phyloP scores from a whole-genome alignment of 2,329 filamentous ascomycete species.

The Ceratocystis smalleyi region DNA sequence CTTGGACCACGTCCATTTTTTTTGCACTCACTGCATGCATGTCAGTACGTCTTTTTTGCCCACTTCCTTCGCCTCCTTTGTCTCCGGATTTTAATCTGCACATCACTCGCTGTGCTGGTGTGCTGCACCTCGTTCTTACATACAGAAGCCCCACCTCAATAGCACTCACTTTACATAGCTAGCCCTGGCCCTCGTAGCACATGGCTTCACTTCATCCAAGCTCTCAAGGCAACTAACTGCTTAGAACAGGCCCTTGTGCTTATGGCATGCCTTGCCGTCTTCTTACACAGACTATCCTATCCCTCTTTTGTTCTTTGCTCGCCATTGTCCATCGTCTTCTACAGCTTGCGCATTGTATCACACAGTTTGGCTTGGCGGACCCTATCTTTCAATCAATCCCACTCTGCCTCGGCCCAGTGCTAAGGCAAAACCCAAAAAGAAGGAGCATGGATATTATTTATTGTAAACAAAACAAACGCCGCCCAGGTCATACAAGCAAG shows the following conservation, averaged over 20 bases:
- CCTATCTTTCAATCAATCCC: not conserved
- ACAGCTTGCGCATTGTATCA: not conserved
- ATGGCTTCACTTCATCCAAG: not conserved
- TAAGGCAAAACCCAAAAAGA: not conserved
- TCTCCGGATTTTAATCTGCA: not conserved
- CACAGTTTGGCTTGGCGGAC: not conserved
- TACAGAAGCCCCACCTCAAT: not conserved
- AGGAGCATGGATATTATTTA: not conserved
- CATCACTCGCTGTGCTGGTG: not conserved
- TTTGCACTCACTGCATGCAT: not conserved
- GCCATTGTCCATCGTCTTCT: not conserved
- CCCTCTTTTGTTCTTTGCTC: not conserved
- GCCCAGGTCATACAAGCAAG: not conserved
- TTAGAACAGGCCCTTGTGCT: not conserved
- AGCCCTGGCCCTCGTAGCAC: not conserved
- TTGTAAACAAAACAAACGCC: not conserved
- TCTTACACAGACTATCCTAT: not conserved
- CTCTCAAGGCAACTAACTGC: not conserved
- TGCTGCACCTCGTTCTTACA: not conserved
- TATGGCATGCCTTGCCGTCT: not conserved
- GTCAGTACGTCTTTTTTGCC: not conserved
- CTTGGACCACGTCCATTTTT: not conserved
- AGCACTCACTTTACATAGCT: not conserved
- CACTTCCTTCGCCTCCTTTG: not conserved
- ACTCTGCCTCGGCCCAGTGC: not conserved